These are phyloP conservation scores for Endoconidiophora polonica DNA, from an alignment of 2,329 filamentous ascomycete genomes.

Conservation along the genomic window DNA sequence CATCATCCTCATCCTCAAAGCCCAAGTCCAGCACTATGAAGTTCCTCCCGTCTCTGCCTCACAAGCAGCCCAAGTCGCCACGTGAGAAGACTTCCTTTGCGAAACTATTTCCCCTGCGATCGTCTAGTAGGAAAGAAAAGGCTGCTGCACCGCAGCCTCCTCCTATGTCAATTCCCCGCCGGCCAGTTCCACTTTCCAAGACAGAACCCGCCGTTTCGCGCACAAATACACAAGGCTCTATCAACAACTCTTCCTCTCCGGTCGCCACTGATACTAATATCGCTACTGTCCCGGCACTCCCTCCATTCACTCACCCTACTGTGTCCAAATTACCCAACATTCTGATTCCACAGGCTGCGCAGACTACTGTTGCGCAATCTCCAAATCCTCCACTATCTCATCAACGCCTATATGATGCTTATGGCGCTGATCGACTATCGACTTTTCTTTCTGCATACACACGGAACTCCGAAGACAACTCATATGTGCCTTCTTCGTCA, in stretches of 20 bases:
- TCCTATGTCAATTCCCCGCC: slow-evolving; percentile 23
- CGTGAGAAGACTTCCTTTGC: slow-evolving; percentile 13
- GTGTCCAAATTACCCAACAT: slow-evolving; percentile 14
- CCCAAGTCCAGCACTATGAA: slow-evolving; percentile 14
- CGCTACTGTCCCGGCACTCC: neutral
- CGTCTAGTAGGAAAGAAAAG: slow-evolving; percentile 8
- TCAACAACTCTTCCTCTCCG: neutral
- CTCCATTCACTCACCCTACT: slow-evolving; percentile 13
- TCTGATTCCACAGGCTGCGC: slow-evolving; percentile 5
- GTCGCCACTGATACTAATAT: neutral
- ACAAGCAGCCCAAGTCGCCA: slow-evolving; percentile 13
- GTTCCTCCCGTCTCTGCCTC: slow-evolving; percentile 7
- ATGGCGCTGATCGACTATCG: slow-evolving; percentile 31
- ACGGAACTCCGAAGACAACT: slow-evolving; percentile 25
- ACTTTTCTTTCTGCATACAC: slow-evolving; percentile 41
- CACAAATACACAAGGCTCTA: neutral
- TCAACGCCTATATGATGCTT: slow-evolving; percentile 18
- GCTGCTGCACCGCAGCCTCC: slow-evolving; percentile 14
- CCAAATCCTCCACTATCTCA: slow-evolving; percentile 8
- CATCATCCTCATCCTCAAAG: slow-evolving; percentile 3
- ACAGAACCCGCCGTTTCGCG: neutral
- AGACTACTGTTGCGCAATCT: slow-evolving; percentile 12
- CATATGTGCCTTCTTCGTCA: neutral
- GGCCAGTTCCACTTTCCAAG: slow-evolving; percentile 18
- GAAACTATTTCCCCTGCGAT: slow-evolving; percentile 16